Conservation (phyloP, 345 rosid genomes). For the Gossypium herbaceum region DNA sequence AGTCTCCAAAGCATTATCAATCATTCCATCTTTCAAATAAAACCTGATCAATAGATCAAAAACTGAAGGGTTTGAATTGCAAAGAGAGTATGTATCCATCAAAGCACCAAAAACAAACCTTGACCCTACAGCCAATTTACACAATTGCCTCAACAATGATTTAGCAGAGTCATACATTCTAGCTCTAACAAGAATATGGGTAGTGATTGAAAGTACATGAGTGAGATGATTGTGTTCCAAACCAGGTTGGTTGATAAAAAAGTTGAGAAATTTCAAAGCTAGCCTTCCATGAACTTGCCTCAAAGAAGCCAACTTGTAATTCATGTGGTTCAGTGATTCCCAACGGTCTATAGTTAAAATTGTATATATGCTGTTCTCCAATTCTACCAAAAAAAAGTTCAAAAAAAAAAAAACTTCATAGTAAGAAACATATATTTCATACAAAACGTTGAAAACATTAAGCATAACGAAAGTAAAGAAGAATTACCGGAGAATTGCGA, state of each 20-base stretch:
- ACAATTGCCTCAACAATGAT: slow-evolving; percentile 51
- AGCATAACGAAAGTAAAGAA: background rate
- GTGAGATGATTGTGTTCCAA: slow-evolving; percentile 53
- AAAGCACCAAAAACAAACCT: slow-evolving; percentile 57
- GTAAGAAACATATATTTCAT: background rate
- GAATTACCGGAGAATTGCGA: slow-evolving; percentile 31
- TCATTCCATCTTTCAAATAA: slow-evolving; percentile 54
- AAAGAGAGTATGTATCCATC: slow-evolving; percentile 67
- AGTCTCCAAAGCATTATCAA: slow-evolving; percentile 53
- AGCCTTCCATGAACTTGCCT: slow-evolving; percentile 89
- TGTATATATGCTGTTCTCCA: slow-evolving; percentile 70
- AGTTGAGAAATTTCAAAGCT: slow-evolving; percentile 73
- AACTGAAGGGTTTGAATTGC: slow-evolving; percentile 86
- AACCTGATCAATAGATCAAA: slow-evolving; percentile 76
- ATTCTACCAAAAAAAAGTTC: slow-evolving; percentile 8
- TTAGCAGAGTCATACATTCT: slow-evolving; percentile 72
- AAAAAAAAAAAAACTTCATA: background rate
- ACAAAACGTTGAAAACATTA: background rate
- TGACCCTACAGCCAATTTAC: slow-evolving; percentile 37
- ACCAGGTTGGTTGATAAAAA: slow-evolving; percentile 68
- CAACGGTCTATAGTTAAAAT: slow-evolving; percentile 79
- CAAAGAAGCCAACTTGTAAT: slow-evolving; percentile 54
- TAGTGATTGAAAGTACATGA: slow-evolving; percentile 56
- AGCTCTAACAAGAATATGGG: slow-evolving; percentile 74
- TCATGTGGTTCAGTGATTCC: slow-evolving; percentile 86